Evolutionary conservation across 371 early-diverging fungal genomes (phyloP).

Genomic region (Funneliformis caledonium): DNA sequence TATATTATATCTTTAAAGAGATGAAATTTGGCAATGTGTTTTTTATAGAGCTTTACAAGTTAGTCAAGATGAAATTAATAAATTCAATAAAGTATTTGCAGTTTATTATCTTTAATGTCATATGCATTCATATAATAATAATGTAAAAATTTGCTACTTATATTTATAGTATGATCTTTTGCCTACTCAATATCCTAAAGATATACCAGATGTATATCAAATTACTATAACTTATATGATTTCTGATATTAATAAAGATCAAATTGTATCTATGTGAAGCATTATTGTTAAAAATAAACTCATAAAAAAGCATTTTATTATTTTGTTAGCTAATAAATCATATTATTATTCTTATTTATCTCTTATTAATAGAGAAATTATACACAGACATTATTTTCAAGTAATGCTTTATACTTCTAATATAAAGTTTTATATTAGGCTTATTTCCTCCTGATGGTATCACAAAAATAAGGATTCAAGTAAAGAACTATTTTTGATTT

Average conservation of each 20-base stretch:
- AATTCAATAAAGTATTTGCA: too few relatives aligned
- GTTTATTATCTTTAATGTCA: too few relatives aligned
- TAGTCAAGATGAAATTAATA: too few relatives aligned
- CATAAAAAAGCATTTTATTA: neutral
- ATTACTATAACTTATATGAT: too few relatives aligned
- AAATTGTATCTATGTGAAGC: neutral
- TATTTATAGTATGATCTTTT: too few relatives aligned
- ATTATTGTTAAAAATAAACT: neutral
- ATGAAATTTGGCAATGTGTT: too few relatives aligned
- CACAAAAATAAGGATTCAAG: neutral
- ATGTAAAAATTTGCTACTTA: too few relatives aligned
- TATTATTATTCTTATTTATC: constrained; percentile 3
- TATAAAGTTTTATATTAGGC: neutral
- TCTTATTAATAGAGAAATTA: neutral
- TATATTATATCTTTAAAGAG: neutral
- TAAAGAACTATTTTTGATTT: neutral
- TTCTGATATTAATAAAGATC: too few relatives aligned
- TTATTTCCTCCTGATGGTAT: constrained; percentile 4
- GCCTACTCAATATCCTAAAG: too few relatives aligned
- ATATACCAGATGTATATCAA: too few relatives aligned
- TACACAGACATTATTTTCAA: constrained; percentile 21
- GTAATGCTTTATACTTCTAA: neutral
- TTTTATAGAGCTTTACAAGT: too few relatives aligned
- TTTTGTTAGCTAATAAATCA: neutral
- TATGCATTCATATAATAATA: too few relatives aligned